These are phyloP conservation scores for Lignosus rhinocerotis DNA, from an alignment of 1,284 basidiomycete genomes.

Conservation along the genomic window DNA sequence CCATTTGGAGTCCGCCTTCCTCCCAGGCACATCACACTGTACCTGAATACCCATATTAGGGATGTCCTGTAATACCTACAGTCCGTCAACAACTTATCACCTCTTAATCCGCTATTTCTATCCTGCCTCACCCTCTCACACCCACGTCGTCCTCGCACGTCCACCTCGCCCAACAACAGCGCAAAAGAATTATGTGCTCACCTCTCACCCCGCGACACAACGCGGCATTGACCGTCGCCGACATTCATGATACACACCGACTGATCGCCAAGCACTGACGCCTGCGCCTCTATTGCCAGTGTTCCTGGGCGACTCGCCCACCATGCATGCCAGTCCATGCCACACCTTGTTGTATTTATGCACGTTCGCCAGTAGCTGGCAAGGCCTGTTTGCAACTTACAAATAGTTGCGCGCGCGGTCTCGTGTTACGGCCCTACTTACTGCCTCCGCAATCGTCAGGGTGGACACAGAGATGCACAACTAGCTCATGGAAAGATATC, in stretches of 20 bases:
- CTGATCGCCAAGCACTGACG: slow-evolving; percentile 1
- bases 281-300: slow-evolving; percentile 1
- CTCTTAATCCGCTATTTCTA: slow-evolving; percentile 3
- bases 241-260: not conserved
- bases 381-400: not conserved
- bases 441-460: too few relatives aligned
- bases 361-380: too few relatives aligned
- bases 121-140: slow-evolving; percentile 10
- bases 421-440: not conserved
- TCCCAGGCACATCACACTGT: slow-evolving; percentile 29
- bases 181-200: not conserved
- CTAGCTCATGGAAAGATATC: too few relatives aligned
- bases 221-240: not conserved
- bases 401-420: not conserved
- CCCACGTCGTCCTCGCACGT: slow-evolving; percentile 1
- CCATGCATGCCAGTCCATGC: too few relatives aligned
- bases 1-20: slow-evolving; percentile 19
- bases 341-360: not conserved
- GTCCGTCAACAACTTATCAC: slow-evolving; percentile 5
- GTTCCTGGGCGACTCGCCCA: slow-evolving; percentile 1
- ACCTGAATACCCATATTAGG: slow-evolving; percentile 18
- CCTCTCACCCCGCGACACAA: not conserved
- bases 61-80: slow-evolving; percentile 13
- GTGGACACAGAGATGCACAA: too few relatives aligned
- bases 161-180: not conserved